phyloP scores from a whole-genome alignment of 768 basidiomycete species.

The Phlebiopsis gigantea region DNA sequence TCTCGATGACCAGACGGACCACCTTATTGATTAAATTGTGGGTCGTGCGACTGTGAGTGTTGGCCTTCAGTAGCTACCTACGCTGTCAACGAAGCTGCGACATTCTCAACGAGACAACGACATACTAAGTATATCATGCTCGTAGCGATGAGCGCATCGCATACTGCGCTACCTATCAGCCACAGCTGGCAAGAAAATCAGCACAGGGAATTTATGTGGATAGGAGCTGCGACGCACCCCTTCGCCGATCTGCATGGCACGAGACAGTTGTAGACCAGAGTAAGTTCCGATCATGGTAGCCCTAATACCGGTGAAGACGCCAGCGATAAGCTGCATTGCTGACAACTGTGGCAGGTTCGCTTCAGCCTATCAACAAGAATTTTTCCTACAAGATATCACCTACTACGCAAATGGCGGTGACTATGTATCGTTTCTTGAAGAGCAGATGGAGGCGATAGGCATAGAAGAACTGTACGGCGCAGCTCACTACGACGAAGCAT shows the following conservation, averaged over 20 bases:
- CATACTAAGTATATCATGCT: slow-evolving; percentile 17
- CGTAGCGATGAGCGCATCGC: slow-evolving; percentile 20
- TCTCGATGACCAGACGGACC: not conserved
- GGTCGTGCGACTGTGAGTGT: not conserved
- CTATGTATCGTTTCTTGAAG: not conserved
- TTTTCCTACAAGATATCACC: not conserved
- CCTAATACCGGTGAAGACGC: not conserved
- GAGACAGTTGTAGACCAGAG: not conserved
- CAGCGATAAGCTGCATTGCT: not conserved
- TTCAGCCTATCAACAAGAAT: not conserved
- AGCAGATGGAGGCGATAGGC: not conserved
- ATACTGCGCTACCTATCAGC: not conserved
- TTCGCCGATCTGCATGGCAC: not conserved
- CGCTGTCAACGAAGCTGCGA: not conserved
- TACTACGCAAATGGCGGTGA: not conserved
- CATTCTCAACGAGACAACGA: not conserved
- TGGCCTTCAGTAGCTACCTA: not conserved
- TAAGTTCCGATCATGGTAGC: not conserved
- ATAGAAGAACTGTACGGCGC: not conserved
- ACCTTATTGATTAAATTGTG: not conserved
- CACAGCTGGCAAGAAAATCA: not conserved
- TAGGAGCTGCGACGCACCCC: not conserved
- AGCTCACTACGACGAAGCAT: not conserved
- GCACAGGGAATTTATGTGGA: not conserved
- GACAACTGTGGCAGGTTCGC: not conserved